Evolutionary conservation across 352 stramenopile species (phyloP).

Genomic region (Phytophthora rubi): DNA sequence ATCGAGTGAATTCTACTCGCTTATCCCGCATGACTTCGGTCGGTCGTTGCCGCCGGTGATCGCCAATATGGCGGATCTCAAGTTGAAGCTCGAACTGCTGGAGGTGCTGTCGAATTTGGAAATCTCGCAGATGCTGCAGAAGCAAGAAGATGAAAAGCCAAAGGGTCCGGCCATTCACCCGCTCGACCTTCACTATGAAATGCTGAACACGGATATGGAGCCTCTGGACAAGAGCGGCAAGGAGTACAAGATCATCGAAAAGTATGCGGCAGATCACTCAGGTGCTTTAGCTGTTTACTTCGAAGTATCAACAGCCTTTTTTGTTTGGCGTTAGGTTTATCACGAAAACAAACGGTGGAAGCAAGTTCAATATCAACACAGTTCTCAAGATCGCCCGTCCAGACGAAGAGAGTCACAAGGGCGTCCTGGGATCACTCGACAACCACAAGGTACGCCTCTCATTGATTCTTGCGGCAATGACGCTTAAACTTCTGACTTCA

Average conservation of each 20-base stretch:
- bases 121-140: slow-evolving; percentile 64
- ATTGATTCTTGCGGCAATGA: not conserved
- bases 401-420: slow-evolving; percentile 48
- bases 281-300: not conserved
- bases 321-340: slow-evolving; percentile 44
- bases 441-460: slow-evolving; percentile 57
- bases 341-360: slow-evolving; percentile 52
- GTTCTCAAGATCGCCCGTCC: slow-evolving; percentile 56
- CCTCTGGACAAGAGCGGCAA: slow-evolving; percentile 37
- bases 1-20: slow-evolving; percentile 72
- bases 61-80: slow-evolving; percentile 57
- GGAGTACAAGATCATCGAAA: slow-evolving; percentile 66
- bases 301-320: slow-evolving; percentile 1
- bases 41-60: slow-evolving; percentile 58
- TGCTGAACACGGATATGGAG: slow-evolving; percentile 59
- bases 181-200: slow-evolving; percentile 59
- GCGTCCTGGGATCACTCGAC: slow-evolving; percentile 45
- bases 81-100: slow-evolving; percentile 67
- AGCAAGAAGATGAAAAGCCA: slow-evolving; percentile 36
- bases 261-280: slow-evolving; percentile 21
- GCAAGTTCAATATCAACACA: slow-evolving; percentile 55
- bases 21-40: slow-evolving; percentile 78
- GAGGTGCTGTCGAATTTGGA: slow-evolving; percentile 67
- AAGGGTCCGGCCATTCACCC: slow-evolving; percentile 39
- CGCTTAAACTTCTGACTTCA: not conserved